These are phyloP conservation scores for Macaranga tanarius DNA, from an alignment of 441 rosid species.

Conservation along the genomic window DNA sequence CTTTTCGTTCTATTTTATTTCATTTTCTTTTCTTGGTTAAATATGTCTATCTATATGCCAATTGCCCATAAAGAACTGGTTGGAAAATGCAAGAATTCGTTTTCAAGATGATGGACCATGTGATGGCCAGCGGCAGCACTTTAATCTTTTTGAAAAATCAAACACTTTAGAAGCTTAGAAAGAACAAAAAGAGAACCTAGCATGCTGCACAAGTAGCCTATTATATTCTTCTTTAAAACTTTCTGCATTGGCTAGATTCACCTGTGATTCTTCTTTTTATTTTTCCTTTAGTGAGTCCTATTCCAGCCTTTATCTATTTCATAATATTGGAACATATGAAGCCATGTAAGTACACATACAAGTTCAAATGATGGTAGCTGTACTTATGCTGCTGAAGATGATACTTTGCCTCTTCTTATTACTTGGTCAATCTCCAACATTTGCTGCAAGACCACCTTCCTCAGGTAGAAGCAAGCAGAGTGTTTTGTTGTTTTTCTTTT, in stretches of 20 bases:
- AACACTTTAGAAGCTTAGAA: conserved; percentile 28
- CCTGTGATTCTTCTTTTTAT: background rate
- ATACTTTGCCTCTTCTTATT: conserved; percentile 26
- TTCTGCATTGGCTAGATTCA: conserved; percentile 17
- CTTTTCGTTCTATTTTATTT: background rate
- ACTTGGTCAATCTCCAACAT: conserved; percentile 8
- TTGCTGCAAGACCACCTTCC: conserved; percentile 19
- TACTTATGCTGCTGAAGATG: conserved; percentile 15
- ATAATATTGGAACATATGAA: background rate
- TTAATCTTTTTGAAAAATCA: conserved; percentile 22
- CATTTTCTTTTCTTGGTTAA: background rate
- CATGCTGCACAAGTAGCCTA: conserved; percentile 26
- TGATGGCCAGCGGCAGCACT: conserved; percentile 16
- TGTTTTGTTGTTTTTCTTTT: background rate
- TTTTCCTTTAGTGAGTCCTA: conserved; percentile 17
- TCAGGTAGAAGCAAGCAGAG: conserved; percentile 12
- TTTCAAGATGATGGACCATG: conserved; percentile 14
- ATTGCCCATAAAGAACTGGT: too few relatives aligned
- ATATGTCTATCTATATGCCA: background rate
- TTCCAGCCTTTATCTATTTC: conserved; percentile 15
- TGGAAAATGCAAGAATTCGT: background rate
- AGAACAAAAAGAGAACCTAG: conserved; percentile 36
- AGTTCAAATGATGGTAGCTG: conserved; percentile 20
- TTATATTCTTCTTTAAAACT: conserved; percentile 12
- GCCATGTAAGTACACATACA: background rate